Evolutionary conservation across 148 eudicot species (phyloP), one percentile per base, ranked within the genome.

Genomic region (Arctostaphylos glauca): DNA sequence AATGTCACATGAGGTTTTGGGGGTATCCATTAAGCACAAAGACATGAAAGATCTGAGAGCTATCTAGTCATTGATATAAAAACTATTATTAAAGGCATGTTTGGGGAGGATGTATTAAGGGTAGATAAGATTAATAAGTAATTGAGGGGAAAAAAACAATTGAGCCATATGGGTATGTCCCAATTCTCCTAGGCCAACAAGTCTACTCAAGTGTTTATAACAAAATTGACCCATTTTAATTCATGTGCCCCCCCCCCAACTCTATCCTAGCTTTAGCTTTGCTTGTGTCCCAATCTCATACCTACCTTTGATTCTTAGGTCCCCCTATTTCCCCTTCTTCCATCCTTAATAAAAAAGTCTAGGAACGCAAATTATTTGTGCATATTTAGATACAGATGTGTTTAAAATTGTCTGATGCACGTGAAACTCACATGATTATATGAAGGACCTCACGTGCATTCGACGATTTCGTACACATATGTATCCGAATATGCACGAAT

Each of bases 1-100:
- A 66, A 10, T 25, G 23, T 31, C 71, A 66, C 71, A 66, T 66
- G 71, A 66, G 71, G 56, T 66, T 66, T 66, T 23, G 44, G 71
- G 71, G 71, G 71, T 66, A 25, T 66, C 71, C 18, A 66, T 66
- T 31, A 66, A 31, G 71, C 43, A 31, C 41, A 66, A 66, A 23
- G 44, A 31, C 18, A 66, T 66, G 18, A 25, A 31, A 12, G 71
- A 66, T 66, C 71, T 66, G 15, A 31, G 71, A 66, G 71, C 44
- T 66, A 66, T 66, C 71, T 66, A 12, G 43, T 25, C 16, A 3
- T 3, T 31, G 12, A 64, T 3, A 66, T 66, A 66, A 25, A 66
- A 66, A 31, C 43, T 66, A 25, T 25, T 25, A 5, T 66, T 66
- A 25, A 66, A 13, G 71, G 43, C 7, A 10, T 66, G 71, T 31